Evolutionary conservation across 495 filamentous ascomycete species (phyloP).

Genomic region (Hyaloscypha finlandica): DNA sequence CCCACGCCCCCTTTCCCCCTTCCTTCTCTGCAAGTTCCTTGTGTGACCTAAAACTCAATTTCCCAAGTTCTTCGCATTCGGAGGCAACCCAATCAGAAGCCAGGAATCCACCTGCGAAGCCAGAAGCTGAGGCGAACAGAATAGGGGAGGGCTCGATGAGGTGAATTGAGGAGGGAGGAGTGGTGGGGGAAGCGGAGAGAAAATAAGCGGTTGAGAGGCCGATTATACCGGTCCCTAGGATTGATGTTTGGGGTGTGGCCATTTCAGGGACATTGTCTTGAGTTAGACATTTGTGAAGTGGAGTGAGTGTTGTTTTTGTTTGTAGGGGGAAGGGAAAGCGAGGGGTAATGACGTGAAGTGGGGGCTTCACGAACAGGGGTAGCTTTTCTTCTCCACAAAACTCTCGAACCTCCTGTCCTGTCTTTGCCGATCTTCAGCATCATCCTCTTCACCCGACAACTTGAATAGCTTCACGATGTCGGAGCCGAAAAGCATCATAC

Average conservation of each 20-base stretch:
- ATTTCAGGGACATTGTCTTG: background rate
- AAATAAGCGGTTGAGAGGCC: conserved; percentile 79
- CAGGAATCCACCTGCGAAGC: conserved; percentile 73
- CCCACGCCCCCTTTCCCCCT: conserved; percentile 64
- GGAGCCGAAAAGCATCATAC: conserved; percentile 59
- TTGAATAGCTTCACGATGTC: conserved; percentile 17
- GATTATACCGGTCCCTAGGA: conserved; percentile 79
- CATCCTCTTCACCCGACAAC: background rate
- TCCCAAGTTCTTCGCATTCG: conserved; percentile 56
- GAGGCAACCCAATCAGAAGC: conserved; percentile 71
- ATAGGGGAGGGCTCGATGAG: conserved; percentile 65
- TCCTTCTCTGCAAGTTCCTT: conserved; percentile 60
- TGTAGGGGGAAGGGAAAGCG: background rate
- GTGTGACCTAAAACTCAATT: conserved; percentile 71
- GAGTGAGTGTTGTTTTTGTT: background rate
- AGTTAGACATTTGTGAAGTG: background rate
- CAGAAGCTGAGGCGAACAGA: conserved; percentile 73
- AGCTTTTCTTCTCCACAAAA: conserved; percentile 12
- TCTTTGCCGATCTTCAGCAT: background rate
- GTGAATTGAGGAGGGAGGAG: conserved; percentile 58
- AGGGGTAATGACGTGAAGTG: background rate
- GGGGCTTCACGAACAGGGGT: conserved; percentile 8
- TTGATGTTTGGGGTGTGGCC: conserved; percentile 52
- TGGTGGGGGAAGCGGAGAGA: conserved; percentile 61
- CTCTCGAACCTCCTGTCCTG: background rate